These are phyloP conservation scores for Salvia sclarea DNA, from an alignment of 305 asterid genomes.

Conservation along the genomic window DNA sequence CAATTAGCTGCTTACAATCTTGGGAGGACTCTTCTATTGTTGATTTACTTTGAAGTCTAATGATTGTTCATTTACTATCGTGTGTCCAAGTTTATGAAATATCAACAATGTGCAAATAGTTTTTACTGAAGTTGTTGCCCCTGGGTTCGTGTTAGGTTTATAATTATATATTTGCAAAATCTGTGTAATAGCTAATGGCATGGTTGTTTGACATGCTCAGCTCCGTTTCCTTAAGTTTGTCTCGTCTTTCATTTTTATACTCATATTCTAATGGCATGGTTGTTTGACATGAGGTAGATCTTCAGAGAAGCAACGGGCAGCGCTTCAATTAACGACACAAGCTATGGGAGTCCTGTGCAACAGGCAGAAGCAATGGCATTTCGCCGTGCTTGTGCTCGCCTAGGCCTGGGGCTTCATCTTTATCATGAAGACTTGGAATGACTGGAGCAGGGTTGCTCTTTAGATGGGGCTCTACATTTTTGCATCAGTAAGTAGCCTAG, in stretches of 20 bases:
- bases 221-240: neutral
- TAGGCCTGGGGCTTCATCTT: conserved; percentile 90
- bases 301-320: conserved; percentile 82
- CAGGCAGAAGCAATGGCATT: conserved; percentile 96
- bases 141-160: neutral
- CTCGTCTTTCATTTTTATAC: neutral
- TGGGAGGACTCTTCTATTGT: conserved; percentile 9
- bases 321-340: conserved; percentile 52
- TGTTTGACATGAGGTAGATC: conserved; percentile 42
- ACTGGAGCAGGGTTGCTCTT: neutral
- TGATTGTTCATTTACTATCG: neutral
- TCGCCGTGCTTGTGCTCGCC: conserved; percentile 92
- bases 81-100: neutral
- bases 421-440: conserved; percentile 78
- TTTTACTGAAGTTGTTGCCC: neutral
- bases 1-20: conserved; percentile 17
- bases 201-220: too few relatives aligned
- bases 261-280: neutral
- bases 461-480: neutral
- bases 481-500: neutral
- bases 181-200: too few relatives aligned
- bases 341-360: conserved; percentile 75
- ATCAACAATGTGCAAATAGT: neutral
- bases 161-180: neutral
- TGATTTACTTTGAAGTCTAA: neutral